Evolutionary conservation across 1,139 yeast genomes (phyloP).

Genomic region (Saccharomyces hybrid): DNA sequence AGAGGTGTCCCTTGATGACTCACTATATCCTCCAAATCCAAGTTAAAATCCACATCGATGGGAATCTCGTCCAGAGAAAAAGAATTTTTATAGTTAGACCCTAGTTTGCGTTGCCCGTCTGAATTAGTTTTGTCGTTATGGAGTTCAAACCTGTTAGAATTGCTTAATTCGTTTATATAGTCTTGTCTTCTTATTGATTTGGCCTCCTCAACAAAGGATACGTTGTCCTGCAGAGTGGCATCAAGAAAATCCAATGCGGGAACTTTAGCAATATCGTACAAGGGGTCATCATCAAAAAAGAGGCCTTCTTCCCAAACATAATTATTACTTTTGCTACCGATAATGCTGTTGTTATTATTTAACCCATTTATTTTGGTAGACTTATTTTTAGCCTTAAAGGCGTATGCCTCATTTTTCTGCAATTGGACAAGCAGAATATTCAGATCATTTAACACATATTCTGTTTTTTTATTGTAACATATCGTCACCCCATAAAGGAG

Average conservation of each 20-base stretch:
- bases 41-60: constrained; percentile 25
- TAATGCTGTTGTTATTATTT: constrained; percentile 1
- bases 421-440: constrained; percentile 17
- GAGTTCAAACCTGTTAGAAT: constrained; percentile 6
- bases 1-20: constrained; percentile 20
- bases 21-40: constrained; percentile 26
- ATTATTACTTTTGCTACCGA: background rate
- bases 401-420: constrained; percentile 11
- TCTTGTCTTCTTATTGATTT: constrained; percentile 23
- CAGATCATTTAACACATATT: constrained; percentile 26
- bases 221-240: background rate
- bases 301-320: constrained; percentile 1
- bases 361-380: constrained; percentile 1
- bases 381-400: background rate
- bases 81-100: background rate
- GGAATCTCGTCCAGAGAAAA: constrained; percentile 13
- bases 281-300: constrained; percentile 22
- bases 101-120: constrained; percentile 4
- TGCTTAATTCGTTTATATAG: constrained; percentile 20
- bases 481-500: constrained; percentile 28
- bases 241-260: constrained; percentile 12
- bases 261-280: constrained; percentile 19
- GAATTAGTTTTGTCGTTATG: constrained; percentile 2
- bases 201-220: constrained; percentile 5
- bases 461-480: constrained; percentile 28